Evolutionary conservation across 805 yeast species (phyloP), one percentile per base, ranked within the genome.

Genomic region (Candida nonsorbophila): DNA sequence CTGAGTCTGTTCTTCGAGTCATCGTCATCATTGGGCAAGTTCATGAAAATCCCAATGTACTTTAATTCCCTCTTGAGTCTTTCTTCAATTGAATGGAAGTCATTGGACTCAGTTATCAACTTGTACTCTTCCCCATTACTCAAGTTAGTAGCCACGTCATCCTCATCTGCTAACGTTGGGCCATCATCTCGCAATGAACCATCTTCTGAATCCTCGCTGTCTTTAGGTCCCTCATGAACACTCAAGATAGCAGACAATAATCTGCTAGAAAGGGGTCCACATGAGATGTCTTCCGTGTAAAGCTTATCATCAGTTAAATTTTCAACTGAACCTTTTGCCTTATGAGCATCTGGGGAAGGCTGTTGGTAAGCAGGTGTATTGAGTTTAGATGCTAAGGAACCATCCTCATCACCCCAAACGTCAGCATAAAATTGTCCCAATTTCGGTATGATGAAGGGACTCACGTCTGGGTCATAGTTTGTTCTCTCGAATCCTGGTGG

Each of bases 221-320:
- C 46, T 16, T 35, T 45, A 6, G 23, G 6, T 4, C 47, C 58
- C 29, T 49, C 54, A 13, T 49, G 54, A 16, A 72, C 71, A 40
- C 72, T 67, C 32, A 87, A 58, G 7, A 90, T 67, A 0, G 97
- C 97, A 4, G 95, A 74, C 29, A 90, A 52, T 25, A 90, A 62
- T 34, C 98, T 70, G 14, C 88, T 79, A 0, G 94, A 80, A 20
- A 90, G 65, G 1, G 98, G 97, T 1, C 98, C 98, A 51, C 95
- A 81, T 1, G 94, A 80, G 1, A 90, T 64, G 14, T 73, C 77
- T 34, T 84, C 90, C 0, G 80, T 69, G 40, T 84, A 90, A 32
- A 88, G 53, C 1, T 58, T 53, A 4, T 73, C 78, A 44, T 83
- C 94, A 16, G 56, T 62, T 25, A 84, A 44, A 16, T 64, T 68